Percentiles rank a stretch among this genome's conserved stretches.
Conservation (phyloP, 352 stramenopile genomes). For the Phytophthora hybrid region DNA sequence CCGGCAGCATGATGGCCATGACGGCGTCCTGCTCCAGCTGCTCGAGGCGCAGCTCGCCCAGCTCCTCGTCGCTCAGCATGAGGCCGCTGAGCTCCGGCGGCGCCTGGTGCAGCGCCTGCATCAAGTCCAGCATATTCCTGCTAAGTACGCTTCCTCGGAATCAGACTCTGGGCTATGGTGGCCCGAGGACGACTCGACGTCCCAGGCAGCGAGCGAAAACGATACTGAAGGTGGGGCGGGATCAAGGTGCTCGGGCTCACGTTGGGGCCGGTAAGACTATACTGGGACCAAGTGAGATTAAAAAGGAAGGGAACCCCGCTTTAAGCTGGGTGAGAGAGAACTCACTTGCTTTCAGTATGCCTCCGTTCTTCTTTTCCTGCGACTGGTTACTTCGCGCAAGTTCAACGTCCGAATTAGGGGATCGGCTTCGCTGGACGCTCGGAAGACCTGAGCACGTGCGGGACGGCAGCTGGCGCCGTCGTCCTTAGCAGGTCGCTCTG, state of each 20-base stretch:
- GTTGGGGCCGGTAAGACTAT: conserved; percentile 3
- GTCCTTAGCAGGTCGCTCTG: too few species aligned
- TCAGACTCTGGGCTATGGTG: conserved; percentile 19
- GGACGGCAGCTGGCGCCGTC: background rate
- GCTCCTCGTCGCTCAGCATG: conserved; percentile 39
- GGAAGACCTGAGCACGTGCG: background rate
- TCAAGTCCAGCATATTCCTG: conserved; percentile 40
- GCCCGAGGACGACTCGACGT: background rate
- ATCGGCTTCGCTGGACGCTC: conserved; percentile 9
- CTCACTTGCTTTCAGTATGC: conserved; percentile 2
- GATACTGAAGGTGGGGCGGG: background rate
- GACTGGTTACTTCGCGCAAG: conserved; percentile 28
- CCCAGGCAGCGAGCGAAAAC: background rate
- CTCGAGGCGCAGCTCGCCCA: conserved; percentile 35
- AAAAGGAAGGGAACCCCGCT: background rate
- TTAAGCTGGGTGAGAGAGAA: background rate
- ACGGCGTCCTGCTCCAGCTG: conserved; percentile 41
- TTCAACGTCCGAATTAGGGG: conserved; percentile 31
- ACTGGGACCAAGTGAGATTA: conserved; percentile 9
- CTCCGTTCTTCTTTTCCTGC: conserved; percentile 13
- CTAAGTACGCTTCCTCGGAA: conserved; percentile 21
- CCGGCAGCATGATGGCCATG: conserved; percentile 40
- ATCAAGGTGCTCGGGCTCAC: conserved; percentile 5
- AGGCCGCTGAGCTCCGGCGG: conserved; percentile 32
- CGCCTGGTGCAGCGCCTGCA: conserved; percentile 30